Conservation (phyloP, 768 basidiomycete species). For the Gelatoporia subvermispora region DNA sequence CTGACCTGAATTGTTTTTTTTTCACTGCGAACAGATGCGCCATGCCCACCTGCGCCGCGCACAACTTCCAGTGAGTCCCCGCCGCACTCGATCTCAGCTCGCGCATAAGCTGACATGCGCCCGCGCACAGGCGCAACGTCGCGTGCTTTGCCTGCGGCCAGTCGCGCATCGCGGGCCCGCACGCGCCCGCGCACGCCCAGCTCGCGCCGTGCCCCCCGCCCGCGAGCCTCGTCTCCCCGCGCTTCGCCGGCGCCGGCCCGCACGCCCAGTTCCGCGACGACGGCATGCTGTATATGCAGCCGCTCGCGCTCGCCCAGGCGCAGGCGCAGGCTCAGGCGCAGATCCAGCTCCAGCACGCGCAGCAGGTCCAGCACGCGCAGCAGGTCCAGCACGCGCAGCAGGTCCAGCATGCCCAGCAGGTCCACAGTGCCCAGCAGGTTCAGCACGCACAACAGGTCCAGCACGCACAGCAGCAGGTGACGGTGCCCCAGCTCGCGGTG, state of each 20-base stretch:
- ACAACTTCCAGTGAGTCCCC: constrained; percentile 77
- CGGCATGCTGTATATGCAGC: constrained; percentile 1
- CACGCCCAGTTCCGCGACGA: not conserved
- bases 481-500: too few relatives aligned
- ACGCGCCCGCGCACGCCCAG: not conserved
- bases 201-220: constrained; percentile 10
- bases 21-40: constrained; percentile 55
- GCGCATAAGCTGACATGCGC: too few relatives aligned
- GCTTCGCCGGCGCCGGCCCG: constrained; percentile 7
- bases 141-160: constrained; percentile 75
- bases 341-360: too few relatives aligned
- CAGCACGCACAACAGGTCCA: too few relatives aligned
- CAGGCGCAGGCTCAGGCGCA: not conserved
- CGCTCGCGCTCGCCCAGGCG: constrained; percentile 1
- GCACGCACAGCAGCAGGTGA: not conserved
- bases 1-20: constrained; percentile 10
- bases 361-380: not conserved
- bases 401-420: too few relatives aligned
- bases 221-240: constrained; percentile 19
- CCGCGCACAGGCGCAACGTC: constrained; percentile 58
- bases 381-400: too few relatives aligned
- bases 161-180: constrained; percentile 38
- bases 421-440: too few relatives aligned
- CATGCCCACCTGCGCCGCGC: constrained; percentile 66
- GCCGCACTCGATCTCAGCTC: too few relatives aligned